phyloP scores from a whole-genome alignment of 2,329 filamentous ascomycete genomes.

The Pseudocercospora crystallina region DNA sequence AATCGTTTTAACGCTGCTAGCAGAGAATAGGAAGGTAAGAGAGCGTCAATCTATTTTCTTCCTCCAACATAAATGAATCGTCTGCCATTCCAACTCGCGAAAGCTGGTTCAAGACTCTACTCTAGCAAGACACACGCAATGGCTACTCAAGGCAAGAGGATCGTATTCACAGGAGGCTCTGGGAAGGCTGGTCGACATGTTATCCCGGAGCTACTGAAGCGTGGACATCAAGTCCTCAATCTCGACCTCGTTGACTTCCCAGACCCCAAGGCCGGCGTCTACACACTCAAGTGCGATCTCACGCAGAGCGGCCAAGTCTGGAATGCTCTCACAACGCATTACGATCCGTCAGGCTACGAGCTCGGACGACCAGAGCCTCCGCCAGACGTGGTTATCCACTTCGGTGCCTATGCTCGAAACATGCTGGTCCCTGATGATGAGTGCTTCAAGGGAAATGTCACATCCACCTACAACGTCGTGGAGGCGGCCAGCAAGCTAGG shows the following conservation, averaged over 20 bases:
- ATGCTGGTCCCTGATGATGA: conserved; percentile 63
- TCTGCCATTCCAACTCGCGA: too few species aligned
- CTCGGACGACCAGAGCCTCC: conserved; percentile 43
- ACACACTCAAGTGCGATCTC: conserved; percentile 57
- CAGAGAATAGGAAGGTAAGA: too few species aligned
- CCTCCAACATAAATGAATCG: too few species aligned
- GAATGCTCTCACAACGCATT: conserved; percentile 58
- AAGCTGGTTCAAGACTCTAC: too few species aligned
- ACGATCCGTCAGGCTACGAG: conserved; percentile 53
- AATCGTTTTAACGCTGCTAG: too few species aligned
- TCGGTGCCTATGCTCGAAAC: conserved; percentile 59
- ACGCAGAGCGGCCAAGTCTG: conserved; percentile 58
- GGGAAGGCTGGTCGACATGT: conserved; percentile 57
- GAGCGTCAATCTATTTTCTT: too few species aligned
- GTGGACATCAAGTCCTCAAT: conserved; percentile 55
- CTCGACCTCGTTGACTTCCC: conserved; percentile 53
- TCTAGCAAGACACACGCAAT: background rate
- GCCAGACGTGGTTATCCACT: conserved; percentile 64
- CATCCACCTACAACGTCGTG: conserved; percentile 60
- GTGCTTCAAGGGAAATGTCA: conserved; percentile 57
- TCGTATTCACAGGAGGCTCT: conserved; percentile 57
- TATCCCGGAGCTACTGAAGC: conserved; percentile 53
- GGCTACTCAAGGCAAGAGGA: conserved; percentile 37
- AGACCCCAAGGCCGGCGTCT: conserved; percentile 41
- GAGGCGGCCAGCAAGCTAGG: conserved; percentile 63